A percentile compares a stretch with the other conserved stretches of the same genome.
Evolutionary conservation across 352 stramenopile genomes (phyloP).

Genomic region (Lagenidium sp.): DNA sequence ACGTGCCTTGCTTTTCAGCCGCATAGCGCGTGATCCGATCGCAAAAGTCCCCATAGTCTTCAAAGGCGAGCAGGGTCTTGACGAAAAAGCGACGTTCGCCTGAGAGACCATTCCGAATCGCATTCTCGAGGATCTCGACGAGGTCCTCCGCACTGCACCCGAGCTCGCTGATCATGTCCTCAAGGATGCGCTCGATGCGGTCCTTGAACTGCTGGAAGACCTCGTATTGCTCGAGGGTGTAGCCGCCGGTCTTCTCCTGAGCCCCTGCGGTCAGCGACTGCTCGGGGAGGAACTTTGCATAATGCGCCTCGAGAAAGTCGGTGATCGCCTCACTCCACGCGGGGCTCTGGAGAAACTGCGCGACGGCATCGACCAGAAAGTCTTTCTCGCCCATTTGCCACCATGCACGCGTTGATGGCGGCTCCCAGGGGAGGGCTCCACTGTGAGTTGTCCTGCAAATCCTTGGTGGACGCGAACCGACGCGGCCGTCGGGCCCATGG

Average conservation of each 20-base stretch:
- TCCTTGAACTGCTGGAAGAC: slow-evolving; percentile 71
- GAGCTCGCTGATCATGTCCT: slow-evolving; percentile 44
- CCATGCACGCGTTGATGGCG: too few species aligned
- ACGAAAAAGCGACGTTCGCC: slow-evolving; percentile 48
- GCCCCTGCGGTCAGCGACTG: slow-evolving; percentile 7
- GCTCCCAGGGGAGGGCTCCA: too few species aligned
- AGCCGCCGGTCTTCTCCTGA: slow-evolving; percentile 19
- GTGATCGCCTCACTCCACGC: slow-evolving; percentile 39
- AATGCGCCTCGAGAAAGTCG: slow-evolving; percentile 51
- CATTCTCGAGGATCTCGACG: slow-evolving; percentile 34
- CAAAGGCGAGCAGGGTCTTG: slow-evolving; percentile 63
- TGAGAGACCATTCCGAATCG: slow-evolving; percentile 17
- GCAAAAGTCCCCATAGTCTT: slow-evolving; percentile 57
- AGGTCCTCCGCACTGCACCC: slow-evolving; percentile 53
- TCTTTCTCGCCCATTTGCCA: slow-evolving; percentile 31
- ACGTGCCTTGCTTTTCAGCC: slow-evolving; percentile 26
- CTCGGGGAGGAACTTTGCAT: slow-evolving; percentile 29
- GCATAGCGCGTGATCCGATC: slow-evolving; percentile 46
- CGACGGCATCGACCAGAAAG: slow-evolving; percentile 66
- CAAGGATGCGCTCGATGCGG: slow-evolving; percentile 49
- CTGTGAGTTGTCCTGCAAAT: too few species aligned
- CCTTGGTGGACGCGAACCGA: too few species aligned
- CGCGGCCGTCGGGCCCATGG: too few species aligned
- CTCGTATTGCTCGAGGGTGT: slow-evolving; percentile 51
- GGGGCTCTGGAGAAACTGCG: slow-evolving; percentile 54